Conservation (phyloP, 2,329 filamentous ascomycete species). For the Magnaporthiopsis rhizophila region DNA sequence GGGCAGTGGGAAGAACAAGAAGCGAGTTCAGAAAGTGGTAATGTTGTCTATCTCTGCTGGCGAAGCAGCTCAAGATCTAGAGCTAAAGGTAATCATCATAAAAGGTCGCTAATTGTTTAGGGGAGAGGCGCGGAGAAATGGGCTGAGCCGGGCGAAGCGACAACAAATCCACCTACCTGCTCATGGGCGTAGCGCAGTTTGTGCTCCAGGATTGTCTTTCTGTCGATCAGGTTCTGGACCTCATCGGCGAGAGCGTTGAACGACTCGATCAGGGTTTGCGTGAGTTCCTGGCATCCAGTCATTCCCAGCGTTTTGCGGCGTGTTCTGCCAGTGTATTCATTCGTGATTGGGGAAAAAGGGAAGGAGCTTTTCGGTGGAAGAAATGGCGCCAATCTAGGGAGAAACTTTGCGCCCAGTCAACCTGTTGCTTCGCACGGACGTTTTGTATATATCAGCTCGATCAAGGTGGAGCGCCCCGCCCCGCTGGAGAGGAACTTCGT, state of each 20-base stretch:
- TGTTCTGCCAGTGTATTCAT: background rate
- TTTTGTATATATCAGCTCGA: background rate
- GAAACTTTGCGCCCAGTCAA: background rate
- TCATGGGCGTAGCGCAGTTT: conserved; percentile 60
- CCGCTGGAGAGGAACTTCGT: background rate
- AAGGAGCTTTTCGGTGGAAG: no score
- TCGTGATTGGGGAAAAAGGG: background rate
- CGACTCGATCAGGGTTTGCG: conserved; percentile 53
- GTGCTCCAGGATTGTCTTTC: conserved; percentile 58
- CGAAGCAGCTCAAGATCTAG: conserved; percentile 69
- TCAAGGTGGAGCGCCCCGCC: background rate
- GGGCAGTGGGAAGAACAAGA: conserved; percentile 13
- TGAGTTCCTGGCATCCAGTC: conserved; percentile 32
- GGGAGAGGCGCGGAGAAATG: background rate
- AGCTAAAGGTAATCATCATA: conserved; percentile 57
- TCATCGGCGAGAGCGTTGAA: conserved; percentile 58
- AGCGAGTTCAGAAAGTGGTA: conserved; percentile 31
- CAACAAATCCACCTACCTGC: conserved; percentile 42
- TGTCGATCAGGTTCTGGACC: conserved; percentile 54
- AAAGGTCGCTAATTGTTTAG: conserved; percentile 12
- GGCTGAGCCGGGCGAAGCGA: background rate
- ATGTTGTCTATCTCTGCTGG: conserved; percentile 55
- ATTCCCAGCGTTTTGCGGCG: conserved; percentile 25
- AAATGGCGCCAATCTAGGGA: background rate
- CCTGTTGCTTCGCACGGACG: background rate